phyloP scores from a whole-genome alignment of 2,329 filamentous ascomycete genomes.

The Harringtonia lauricola region DNA sequence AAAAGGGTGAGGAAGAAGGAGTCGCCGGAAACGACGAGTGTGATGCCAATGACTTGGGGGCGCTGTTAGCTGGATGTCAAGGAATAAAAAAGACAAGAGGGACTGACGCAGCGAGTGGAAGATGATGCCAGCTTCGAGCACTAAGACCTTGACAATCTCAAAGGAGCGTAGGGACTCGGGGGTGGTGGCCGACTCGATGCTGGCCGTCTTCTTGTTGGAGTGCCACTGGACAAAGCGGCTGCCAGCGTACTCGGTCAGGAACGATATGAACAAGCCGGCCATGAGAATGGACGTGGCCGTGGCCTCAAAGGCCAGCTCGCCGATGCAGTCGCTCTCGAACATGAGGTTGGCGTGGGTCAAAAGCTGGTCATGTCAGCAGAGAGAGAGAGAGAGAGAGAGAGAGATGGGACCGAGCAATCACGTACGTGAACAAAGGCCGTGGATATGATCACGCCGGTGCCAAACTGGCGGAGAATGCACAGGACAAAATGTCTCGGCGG shows the following conservation, averaged over 20 bases:
- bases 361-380: slow-evolving; percentile 32
- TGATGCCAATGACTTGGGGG: slow-evolving; percentile 46
- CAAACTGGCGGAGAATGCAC: slow-evolving; percentile 60
- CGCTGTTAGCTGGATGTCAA: not conserved
- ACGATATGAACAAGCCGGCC: slow-evolving; percentile 63
- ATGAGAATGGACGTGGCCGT: slow-evolving; percentile 62
- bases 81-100: not conserved
- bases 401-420: no score
- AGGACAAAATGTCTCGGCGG: slow-evolving; percentile 41
- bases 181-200: slow-evolving; percentile 24
- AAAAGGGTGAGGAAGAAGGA: slow-evolving; percentile 46
- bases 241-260: slow-evolving; percentile 58
- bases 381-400: no score
- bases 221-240: slow-evolving; percentile 12
- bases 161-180: slow-evolving; percentile 11
- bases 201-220: slow-evolving; percentile 30
- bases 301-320: slow-evolving; percentile 53
- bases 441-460: slow-evolving; percentile 61
- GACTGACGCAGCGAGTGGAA: slow-evolving; percentile 60
- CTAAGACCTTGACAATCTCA: slow-evolving; percentile 49
- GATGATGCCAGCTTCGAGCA: slow-evolving; percentile 63
- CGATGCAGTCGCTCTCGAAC: slow-evolving; percentile 61
- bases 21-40: slow-evolving; percentile 49
- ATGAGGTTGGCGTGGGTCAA: slow-evolving; percentile 63
- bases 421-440: slow-evolving; percentile 52